These are phyloP conservation scores for Bipolaris gigantea DNA, from an alignment of 2,329 filamentous ascomycete species.

Conservation along the genomic window DNA sequence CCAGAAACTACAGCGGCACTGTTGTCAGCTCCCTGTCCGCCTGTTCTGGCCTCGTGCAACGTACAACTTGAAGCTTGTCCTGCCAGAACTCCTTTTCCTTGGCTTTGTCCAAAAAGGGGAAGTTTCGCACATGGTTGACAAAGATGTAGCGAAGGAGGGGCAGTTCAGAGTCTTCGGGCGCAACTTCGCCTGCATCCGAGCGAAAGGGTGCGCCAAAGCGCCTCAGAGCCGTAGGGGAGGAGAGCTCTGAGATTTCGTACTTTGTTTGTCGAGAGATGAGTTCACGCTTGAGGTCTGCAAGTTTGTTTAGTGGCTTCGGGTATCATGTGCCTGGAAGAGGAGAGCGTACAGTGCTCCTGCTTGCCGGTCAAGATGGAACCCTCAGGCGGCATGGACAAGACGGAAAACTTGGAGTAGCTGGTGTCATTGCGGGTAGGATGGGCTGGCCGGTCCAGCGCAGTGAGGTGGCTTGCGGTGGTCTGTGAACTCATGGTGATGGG, in stretches of 20 bases:
- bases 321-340: background rate
- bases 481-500: constrained; percentile 36
- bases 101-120: constrained; percentile 95
- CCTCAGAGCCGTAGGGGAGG: constrained; percentile 89
- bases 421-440: constrained; percentile 32
- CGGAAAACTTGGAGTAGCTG: constrained; percentile 45
- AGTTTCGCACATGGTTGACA: constrained; percentile 95
- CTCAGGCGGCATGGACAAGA: constrained; percentile 53
- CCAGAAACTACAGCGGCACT: constrained; percentile 69
- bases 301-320: constrained; percentile 12
- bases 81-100: constrained; percentile 99
- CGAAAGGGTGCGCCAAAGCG: constrained; percentile 95
- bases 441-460: constrained; percentile 27
- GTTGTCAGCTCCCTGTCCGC: constrained; percentile 21
- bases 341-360: constrained; percentile 85
- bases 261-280: constrained; percentile 87
- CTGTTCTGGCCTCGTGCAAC: constrained; percentile 44
- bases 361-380: constrained; percentile 80
- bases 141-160: constrained; percentile 96
- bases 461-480: constrained; percentile 23
- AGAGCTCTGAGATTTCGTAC: constrained; percentile 88
- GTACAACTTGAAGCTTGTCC: constrained; percentile 89
- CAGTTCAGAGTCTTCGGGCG: constrained; percentile 89
- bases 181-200: constrained; percentile 88
- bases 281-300: constrained; percentile 87